These are phyloP conservation scores for Diaporthe humulicola DNA, from an alignment of 2,329 filamentous ascomycete species.

Conservation along the genomic window DNA sequence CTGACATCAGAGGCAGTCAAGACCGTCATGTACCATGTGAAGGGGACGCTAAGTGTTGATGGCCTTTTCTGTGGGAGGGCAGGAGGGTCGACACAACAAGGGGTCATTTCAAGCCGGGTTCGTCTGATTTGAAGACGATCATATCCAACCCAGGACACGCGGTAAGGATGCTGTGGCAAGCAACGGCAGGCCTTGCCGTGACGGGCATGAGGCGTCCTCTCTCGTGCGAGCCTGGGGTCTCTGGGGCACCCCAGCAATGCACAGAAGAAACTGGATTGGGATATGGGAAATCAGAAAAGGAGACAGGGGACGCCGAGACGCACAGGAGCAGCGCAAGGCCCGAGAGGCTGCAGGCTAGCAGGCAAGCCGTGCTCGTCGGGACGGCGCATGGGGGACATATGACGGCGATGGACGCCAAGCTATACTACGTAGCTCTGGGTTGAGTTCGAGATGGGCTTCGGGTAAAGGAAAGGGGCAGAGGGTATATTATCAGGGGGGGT, in stretches of 20 bases:
- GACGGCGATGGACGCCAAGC: conserved; percentile 3
- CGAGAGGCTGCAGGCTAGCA: not conserved
- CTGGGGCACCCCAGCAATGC: not conserved
- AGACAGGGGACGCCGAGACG: not conserved
- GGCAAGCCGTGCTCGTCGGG: not conserved
- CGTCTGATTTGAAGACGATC: conserved; percentile 23
- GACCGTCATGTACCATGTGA: conserved; percentile 15
- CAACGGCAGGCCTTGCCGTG: conserved; percentile 9
- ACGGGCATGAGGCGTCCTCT: not conserved
- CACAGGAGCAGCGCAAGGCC: not conserved
- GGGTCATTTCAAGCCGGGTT: conserved; percentile 16
- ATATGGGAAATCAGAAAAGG: not conserved
- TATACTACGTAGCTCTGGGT: conserved; percentile 2
- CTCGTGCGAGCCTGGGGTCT: not conserved
- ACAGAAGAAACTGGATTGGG: conserved; percentile 1
- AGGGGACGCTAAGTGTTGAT: not conserved
- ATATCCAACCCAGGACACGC: not conserved
- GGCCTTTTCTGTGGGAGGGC: not conserved
- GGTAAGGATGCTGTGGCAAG: conserved; percentile 18
- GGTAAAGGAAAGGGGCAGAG: not conserved
- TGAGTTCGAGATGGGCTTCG: not conserved
- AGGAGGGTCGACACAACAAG: conserved; percentile 5
- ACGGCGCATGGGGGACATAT: not conserved
- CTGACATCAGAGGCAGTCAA: conserved; percentile 23
- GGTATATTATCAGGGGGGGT: conserved; percentile 15